Conservation (phyloP, 2,329 filamentous ascomycete genomes). For the Hypoxylon sp. region DNA sequence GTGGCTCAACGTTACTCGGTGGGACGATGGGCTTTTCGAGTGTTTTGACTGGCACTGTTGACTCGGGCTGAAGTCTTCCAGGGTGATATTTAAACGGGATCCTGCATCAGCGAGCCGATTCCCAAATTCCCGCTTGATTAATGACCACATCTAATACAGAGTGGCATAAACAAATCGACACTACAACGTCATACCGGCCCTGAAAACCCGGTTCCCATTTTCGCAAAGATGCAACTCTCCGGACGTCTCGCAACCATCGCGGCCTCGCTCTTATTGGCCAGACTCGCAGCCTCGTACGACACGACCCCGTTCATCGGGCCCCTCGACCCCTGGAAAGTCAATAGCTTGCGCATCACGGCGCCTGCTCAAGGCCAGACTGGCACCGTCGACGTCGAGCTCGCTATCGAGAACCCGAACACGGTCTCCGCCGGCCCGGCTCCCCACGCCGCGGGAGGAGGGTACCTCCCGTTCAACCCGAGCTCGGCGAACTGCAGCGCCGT, state of each 20-base stretch:
- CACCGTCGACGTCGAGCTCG: constrained; percentile 13
- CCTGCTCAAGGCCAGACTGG: background rate
- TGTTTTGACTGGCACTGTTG: constrained; percentile 2
- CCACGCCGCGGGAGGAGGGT: constrained; percentile 33
- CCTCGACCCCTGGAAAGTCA: constrained; percentile 31
- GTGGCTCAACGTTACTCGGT: constrained; percentile 23
- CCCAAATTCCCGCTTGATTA: background rate
- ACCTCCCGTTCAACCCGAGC: constrained; percentile 35
- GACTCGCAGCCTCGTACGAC: constrained; percentile 9
- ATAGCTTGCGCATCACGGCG: constrained; percentile 16
- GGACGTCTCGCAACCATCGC: constrained; percentile 9
- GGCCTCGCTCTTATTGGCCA: constrained; percentile 4
- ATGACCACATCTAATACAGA: background rate
- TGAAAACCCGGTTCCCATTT: background rate
- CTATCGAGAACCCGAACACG: constrained; percentile 37
- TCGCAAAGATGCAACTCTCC: constrained; percentile 24
- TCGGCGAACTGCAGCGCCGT: constrained; percentile 30
- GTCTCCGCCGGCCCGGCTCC: constrained; percentile 35
- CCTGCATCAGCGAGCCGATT: background rate
- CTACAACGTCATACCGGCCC: background rate
- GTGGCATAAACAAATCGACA: background rate
- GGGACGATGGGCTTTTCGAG: constrained; percentile 1
- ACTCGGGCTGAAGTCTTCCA: background rate
- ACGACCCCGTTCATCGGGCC: constrained; percentile 30
- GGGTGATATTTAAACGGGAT: constrained; percentile 24